Conservation (phyloP, 2,329 filamentous ascomycete genomes). For the Monosporascus sp. region DNA sequence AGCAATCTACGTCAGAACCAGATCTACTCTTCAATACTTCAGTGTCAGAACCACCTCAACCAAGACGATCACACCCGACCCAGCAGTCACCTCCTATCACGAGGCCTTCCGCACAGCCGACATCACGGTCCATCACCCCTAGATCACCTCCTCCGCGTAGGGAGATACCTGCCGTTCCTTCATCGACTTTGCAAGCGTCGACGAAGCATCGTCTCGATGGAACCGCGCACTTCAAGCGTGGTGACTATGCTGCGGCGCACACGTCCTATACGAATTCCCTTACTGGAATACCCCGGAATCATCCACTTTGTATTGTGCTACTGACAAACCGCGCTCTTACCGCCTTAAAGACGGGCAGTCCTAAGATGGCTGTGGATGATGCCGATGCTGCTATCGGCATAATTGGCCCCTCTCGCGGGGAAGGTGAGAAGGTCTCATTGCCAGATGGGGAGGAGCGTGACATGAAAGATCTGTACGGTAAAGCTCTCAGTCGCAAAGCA, state of each 20-base stretch:
- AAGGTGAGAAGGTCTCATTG: slow-evolving; percentile 73
- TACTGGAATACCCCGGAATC: slow-evolving; percentile 64
- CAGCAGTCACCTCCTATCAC: slow-evolving; percentile 31
- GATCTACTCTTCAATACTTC: slow-evolving; percentile 59
- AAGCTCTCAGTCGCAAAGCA: slow-evolving; percentile 88
- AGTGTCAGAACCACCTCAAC: slow-evolving; percentile 24
- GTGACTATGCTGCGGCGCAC: slow-evolving; percentile 85
- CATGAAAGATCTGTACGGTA: slow-evolving; percentile 90
- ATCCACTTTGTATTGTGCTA: slow-evolving; percentile 83
- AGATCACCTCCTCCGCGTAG: slow-evolving; percentile 43
- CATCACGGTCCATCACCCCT: slow-evolving; percentile 37
- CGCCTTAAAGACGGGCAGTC: slow-evolving; percentile 83
- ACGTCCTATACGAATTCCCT: slow-evolving; percentile 75
- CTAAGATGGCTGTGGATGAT: slow-evolving; percentile 79
- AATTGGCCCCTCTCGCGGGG: slow-evolving; percentile 74
- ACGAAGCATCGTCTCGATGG: slow-evolving; percentile 74
- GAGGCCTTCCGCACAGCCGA: slow-evolving; percentile 33
- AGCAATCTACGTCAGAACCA: slow-evolving; percentile 40
- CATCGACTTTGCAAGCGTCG: slow-evolving; percentile 66
- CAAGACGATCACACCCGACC: slow-evolving; percentile 13
- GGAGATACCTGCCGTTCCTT: slow-evolving; percentile 60
- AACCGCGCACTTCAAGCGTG: slow-evolving; percentile 86
- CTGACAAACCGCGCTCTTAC: slow-evolving; percentile 89
- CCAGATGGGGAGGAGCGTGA: slow-evolving; percentile 63
- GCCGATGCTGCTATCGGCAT: slow-evolving; percentile 73